Base-by-base conservation (phyloP, 1,284 basidiomycete species). In the Ganoderma lucidum region DNA sequence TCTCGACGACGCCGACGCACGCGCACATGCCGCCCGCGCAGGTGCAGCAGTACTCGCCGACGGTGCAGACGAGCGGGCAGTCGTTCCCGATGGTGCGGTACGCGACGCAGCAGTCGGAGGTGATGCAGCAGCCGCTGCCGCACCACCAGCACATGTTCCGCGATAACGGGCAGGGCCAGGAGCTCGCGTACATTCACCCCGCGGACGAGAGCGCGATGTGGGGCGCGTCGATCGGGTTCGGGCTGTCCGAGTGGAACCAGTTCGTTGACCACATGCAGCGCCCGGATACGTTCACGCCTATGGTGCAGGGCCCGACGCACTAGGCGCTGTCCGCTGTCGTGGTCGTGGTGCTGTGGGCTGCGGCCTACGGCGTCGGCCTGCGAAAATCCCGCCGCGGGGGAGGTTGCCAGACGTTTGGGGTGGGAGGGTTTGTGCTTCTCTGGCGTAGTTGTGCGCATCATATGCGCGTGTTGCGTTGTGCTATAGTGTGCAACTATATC, bases 211-310 rank as follows among this genome's bases (percentile, higher is more conserved):
- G 78, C 63, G 78, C 78, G 64, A 78, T 83, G 78, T 84, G 83
- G 83, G 81, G 81, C 60, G 79, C 81, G 62, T 80, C 80, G 45
- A 78, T 82, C 53, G 82, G 82, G 44, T 82, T 84, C 58, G 81
- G 78, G 61, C 75, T 80, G 65, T 79, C 78, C 55, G 81, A 83
- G 75, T 83, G 85, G 85, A 76, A 80, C 64, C 81, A 81, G 69
- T 86, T 87, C 72, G 76, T 86, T 71, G 80, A 84, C 70, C 84
- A 81, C 44, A 82, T 85, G 79, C 83, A 84, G 73, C 80, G 81
- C 12, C 79, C 83, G 56, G 75, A 76, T 65, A 71, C 70, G 67
- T 73, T 71, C 59, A 51, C 59, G 28, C 48, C 45, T 19, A 65
- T 71, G 61, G 70, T 69, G 23, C 69, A 48, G 37, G 70, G 70